phyloP scores from a whole-genome alignment of 306 rosid genomes.

The Cicer bijugum region DNA sequence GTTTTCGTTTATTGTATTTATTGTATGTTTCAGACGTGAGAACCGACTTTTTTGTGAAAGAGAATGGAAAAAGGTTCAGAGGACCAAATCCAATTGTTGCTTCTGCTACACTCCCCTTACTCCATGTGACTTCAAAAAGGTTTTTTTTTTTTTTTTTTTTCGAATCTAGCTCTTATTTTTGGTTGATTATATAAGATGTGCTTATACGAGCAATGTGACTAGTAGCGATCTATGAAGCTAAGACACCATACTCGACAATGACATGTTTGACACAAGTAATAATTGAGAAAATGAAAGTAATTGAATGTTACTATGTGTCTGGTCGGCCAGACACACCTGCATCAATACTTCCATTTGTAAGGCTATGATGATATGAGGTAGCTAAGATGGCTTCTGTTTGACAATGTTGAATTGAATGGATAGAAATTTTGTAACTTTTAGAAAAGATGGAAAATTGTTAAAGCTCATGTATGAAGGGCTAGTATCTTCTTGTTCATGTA shows the following conservation, averaged over 20 bases:
- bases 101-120: conserved; percentile 36
- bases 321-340: background rate
- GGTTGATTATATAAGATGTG: background rate
- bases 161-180: conserved; percentile 9
- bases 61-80: background rate
- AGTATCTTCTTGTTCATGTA: background rate
- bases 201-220: conserved; percentile 22
- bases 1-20: background rate
- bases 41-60: conserved; percentile 44
- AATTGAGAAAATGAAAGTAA: no score
- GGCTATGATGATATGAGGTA: background rate
- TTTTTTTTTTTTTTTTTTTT: conserved; percentile 42
- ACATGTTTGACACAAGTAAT: no score
- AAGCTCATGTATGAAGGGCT: conserved; percentile 4
- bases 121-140: conserved; percentile 52
- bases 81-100: conserved; percentile 43
- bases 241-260: background rate
- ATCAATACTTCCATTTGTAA: background rate
- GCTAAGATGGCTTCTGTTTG: background rate
- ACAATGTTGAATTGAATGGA: background rate
- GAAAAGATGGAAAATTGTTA: conserved; percentile 8
- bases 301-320: no score
- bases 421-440: background rate
- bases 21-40: conserved; percentile 47
- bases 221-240: background rate